Conservation (phyloP, 768 basidiomycete genomes). For the Leucosporidium creatinivorum region DNA sequence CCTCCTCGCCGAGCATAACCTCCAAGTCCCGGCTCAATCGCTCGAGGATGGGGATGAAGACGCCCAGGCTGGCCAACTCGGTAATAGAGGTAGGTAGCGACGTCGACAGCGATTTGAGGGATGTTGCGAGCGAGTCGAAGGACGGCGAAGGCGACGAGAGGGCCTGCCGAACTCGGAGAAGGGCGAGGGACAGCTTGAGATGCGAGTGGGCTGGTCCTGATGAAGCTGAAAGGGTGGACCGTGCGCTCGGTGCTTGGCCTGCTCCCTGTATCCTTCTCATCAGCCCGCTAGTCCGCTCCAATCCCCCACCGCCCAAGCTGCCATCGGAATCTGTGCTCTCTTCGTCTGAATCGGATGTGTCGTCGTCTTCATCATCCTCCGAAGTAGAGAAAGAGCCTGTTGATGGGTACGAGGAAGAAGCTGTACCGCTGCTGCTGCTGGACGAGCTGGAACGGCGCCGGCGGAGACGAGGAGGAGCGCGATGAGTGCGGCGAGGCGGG, state of each 20-base stretch:
- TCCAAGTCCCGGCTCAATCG: neutral
- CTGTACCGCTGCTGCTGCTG: neutral
- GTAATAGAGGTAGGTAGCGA: neutral
- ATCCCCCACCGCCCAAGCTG: neutral
- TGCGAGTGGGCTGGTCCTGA: neutral
- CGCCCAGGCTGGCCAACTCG: neutral
- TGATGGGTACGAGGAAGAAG: too few species aligned
- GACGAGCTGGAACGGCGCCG: neutral
- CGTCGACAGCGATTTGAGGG: slow-evolving; percentile 3
- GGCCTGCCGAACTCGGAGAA: slow-evolving; percentile 10
- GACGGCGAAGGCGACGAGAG: neutral
- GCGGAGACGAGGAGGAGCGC: neutral
- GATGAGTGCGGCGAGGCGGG: neutral
- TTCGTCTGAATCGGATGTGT: too few species aligned
- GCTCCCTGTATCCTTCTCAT: too few species aligned
- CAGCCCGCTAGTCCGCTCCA: neutral
- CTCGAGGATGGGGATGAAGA: slow-evolving; percentile 13
- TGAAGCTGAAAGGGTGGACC: neutral
- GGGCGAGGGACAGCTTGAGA: slow-evolving; percentile 22
- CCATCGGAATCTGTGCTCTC: neutral
- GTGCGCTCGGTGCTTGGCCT: neutral
- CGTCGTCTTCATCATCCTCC: too few species aligned
- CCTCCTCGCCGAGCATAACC: neutral
- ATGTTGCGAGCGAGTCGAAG: slow-evolving; percentile 1
- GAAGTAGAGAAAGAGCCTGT: too few species aligned